A percentile compares a stretch with the other conserved stretches of the same genome.
Conservation (phyloP, 1,284 basidiomycete genomes). For the Pholiota adiposa region DNA sequence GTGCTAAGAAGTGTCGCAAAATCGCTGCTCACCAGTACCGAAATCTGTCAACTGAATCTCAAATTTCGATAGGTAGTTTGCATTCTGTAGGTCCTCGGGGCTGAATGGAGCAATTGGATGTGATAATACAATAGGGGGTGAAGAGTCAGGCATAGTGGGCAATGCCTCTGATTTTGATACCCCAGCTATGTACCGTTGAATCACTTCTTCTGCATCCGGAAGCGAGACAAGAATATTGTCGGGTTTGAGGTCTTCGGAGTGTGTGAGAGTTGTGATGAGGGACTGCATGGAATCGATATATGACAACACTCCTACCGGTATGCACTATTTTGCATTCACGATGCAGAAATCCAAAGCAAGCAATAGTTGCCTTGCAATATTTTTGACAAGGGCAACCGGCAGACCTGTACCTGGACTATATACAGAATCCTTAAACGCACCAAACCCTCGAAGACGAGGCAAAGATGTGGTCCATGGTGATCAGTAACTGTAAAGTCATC, state of each 20-base stretch:
- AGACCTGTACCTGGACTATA: neutral
- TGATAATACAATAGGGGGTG: slow-evolving; percentile 8
- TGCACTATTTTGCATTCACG: slow-evolving; percentile 15
- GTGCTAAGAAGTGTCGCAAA: too few relatives aligned
- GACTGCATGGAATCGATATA: too few relatives aligned
- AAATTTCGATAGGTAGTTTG: too few relatives aligned
- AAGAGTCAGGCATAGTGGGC: neutral
- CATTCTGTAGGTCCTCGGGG: slow-evolving; percentile 1
- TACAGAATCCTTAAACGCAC: neutral
- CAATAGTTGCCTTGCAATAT: slow-evolving; percentile 11
- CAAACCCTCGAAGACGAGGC: slow-evolving; percentile 11
- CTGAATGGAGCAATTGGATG: slow-evolving; percentile 6
- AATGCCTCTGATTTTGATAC: neutral
- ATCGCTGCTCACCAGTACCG: slow-evolving; percentile 11
- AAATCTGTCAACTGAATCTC: slow-evolving; percentile 17
- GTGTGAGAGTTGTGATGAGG: neutral
- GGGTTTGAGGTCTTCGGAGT: slow-evolving; percentile 19
- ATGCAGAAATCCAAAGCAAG: slow-evolving; percentile 14
- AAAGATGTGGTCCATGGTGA: slow-evolving; percentile 16
- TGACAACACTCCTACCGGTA: slow-evolving; percentile 14
- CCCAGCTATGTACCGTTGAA: neutral
- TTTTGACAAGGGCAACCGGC: slow-evolving; percentile 10
- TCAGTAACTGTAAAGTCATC: slow-evolving; percentile 11
- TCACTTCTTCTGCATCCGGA: slow-evolving; percentile 4
- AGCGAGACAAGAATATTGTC: slow-evolving; percentile 20